Base-by-base conservation (phyloP, 1,139 yeast species). In the Kodamaea ohmeri region DNA sequence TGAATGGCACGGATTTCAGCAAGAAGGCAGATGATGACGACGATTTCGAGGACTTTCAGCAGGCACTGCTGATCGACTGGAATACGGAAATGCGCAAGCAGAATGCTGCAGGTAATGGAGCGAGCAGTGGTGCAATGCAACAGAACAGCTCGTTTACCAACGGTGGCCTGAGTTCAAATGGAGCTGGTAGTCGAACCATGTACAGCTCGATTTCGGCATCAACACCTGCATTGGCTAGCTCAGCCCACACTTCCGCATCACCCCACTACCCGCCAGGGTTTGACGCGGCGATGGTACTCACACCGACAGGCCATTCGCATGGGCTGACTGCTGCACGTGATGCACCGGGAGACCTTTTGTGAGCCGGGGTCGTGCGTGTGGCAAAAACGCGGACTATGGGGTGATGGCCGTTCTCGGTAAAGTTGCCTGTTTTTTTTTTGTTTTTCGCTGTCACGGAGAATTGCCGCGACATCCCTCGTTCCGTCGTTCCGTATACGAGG, bases 11-110 rank as follows among this genome's bases (percentile, higher is more conserved):
- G 3, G 53, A 37, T 32, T 39, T 41, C 12, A 25, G 31, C 27
- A 37, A 35, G 18, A 32, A 22, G 14, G 4, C 30, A 4, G 47
- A 48, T 4, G 60, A 52, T 14, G 63, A 58, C 16, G 65, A 60
- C 36, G 67, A 60, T 13, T 61, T 61, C 39, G 60, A 57, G 35
- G 64, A 60, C 16, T 63, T 62, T 45, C 67, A 61, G 36, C 56
- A 52, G 44, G 63, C 61, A 9, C 39, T 37, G 34, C n/a, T 36
- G 19, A 47, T 56, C 19, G 48, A 58, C 35, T 59, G 64, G 64
- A 41, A 38, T 22, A 38, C 46, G 6, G 61, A 53, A 39, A 41
- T 41, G 6, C 44, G 36, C n/a, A 42, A 40, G 26, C 36, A 33
- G n/a, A n/a, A n/a, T n/a, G n/a, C n/a, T n/a, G n/a, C n/a, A n/a